Percentiles rank a stretch among this genome's conserved stretches.
These are phyloP conservation scores for Colletotrichum sp. DNA, from an alignment of 2,329 filamentous ascomycete genomes.

Conservation along the genomic window DNA sequence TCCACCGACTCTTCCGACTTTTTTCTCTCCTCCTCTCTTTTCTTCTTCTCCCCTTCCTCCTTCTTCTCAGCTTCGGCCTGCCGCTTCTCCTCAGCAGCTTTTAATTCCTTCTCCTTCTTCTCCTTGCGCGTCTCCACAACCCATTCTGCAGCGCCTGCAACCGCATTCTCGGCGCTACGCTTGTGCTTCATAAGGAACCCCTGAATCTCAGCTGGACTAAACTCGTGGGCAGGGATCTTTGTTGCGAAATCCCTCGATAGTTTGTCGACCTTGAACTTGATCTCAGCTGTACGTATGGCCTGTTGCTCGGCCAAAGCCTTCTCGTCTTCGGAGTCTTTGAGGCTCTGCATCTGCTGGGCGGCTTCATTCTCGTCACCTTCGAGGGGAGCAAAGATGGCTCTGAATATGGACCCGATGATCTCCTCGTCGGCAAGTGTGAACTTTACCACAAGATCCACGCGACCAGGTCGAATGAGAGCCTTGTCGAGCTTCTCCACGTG, in stretches of 20 bases:
- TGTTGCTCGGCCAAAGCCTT: slow-evolving; percentile 35
- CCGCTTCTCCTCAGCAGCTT: slow-evolving; percentile 45
- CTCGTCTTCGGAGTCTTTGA: slow-evolving; percentile 12
- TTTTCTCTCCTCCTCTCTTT: slow-evolving; percentile 32
- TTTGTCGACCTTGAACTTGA: slow-evolving; percentile 43
- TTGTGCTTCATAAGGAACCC: slow-evolving; percentile 64
- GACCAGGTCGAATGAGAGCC: slow-evolving; percentile 66
- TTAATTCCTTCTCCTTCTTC: slow-evolving; percentile 50
- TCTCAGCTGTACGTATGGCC: slow-evolving; percentile 36
- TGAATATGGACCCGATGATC: slow-evolving; percentile 62
- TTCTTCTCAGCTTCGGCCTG: slow-evolving; percentile 41
- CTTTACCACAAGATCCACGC: slow-evolving; percentile 64
- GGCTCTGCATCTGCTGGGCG: not conserved
- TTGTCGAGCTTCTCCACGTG: slow-evolving; percentile 66
- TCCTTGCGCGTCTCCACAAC: slow-evolving; percentile 53
- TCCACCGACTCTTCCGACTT: slow-evolving; percentile 28
- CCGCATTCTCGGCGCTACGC: slow-evolving; percentile 52
- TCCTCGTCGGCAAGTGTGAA: slow-evolving; percentile 59
- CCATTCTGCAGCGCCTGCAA: slow-evolving; percentile 54
- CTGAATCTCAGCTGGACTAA: slow-evolving; percentile 66
- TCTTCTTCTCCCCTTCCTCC: slow-evolving; percentile 35
- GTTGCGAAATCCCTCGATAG: slow-evolving; percentile 55
- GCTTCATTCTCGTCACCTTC: slow-evolving; percentile 43
- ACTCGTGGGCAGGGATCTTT: slow-evolving; percentile 58
- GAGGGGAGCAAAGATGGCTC: slow-evolving; percentile 60